Conservation (phyloP, 345 rosid species). For the Eucalyptus pumila region DNA sequence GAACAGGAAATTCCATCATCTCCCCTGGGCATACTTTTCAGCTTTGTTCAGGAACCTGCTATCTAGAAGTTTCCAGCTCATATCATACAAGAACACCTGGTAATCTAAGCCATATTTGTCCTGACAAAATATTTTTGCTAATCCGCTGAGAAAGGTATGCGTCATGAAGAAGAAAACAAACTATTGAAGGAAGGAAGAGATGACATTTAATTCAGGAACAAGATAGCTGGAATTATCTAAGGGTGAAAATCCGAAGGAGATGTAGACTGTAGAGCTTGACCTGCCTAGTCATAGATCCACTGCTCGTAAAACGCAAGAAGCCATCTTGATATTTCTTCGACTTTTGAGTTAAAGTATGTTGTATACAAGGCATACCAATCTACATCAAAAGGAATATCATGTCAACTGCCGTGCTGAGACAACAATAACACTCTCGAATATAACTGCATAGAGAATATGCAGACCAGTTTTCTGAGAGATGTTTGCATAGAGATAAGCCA, state of each 20-base stretch:
- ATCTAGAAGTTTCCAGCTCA: slow-evolving; percentile 19
- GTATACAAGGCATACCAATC: slow-evolving; percentile 50
- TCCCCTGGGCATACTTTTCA: slow-evolving; percentile 30
- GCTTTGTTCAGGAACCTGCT: slow-evolving; percentile 37
- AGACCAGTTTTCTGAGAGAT: not conserved
- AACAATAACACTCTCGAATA: not conserved
- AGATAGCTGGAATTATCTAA: not conserved
- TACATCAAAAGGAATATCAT: not conserved
- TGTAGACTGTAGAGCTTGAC: not conserved
- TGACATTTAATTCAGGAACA: not conserved
- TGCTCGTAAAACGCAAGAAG: slow-evolving; percentile 8
- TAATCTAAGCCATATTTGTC: not conserved
- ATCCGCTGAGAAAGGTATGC: not conserved
- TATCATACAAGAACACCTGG: slow-evolving; percentile 39
- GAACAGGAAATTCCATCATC: slow-evolving; percentile 23
- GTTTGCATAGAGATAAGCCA: not conserved
- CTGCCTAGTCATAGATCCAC: slow-evolving; percentile 40
- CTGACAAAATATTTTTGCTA: not conserved
- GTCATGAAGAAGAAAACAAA: not conserved
- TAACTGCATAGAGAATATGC: not conserved
- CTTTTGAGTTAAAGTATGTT: slow-evolving; percentile 31
- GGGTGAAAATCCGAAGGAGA: not conserved
- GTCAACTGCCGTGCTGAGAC: not conserved
- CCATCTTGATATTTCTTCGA: slow-evolving; percentile 59
- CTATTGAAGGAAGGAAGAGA: not conserved